A percentile compares a stretch with the other conserved stretches of the same genome.
Evolutionary conservation across 257 asterid genomes (phyloP).

Genomic region (Leptodermis oblonga): DNA sequence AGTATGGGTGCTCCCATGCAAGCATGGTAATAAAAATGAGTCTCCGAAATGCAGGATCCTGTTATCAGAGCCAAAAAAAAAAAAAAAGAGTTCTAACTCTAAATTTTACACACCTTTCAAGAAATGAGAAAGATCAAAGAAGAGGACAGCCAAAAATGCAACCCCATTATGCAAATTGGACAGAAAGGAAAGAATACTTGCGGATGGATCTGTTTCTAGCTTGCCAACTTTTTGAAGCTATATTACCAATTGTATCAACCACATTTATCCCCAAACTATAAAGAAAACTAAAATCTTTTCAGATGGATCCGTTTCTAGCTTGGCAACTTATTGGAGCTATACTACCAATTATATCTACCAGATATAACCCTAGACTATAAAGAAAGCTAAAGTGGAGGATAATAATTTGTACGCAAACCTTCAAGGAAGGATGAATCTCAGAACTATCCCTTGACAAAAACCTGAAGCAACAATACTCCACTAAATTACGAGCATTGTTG

Average conservation of each 20-base stretch:
- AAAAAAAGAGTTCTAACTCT: slow-evolving; percentile 20
- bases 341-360: background rate
- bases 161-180: background rate
- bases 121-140: background rate
- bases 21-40: slow-evolving; percentile 82
- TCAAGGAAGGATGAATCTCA: slow-evolving; percentile 80
- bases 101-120: slow-evolving; percentile 12
- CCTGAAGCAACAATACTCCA: slow-evolving; percentile 96
- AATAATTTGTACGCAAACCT: slow-evolving; percentile 45
- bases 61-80: slow-evolving; percentile 27
- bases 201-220: background rate
- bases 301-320: background rate
- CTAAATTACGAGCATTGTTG: slow-evolving; percentile 72
- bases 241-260: background rate
- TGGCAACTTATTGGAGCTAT: background rate
- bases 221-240: background rate
- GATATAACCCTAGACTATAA: slow-evolving; percentile 1
- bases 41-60: slow-evolving; percentile 92
- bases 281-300: background rate
- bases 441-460: slow-evolving; percentile 72
- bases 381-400: slow-evolving; percentile 4
- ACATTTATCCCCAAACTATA: slow-evolving; percentile 8
- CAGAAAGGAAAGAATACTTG: background rate
- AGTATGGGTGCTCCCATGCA: slow-evolving; percentile 91
- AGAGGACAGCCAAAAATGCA: background rate